A percentile compares a stretch with the other conserved stretches of the same genome.
Evolutionary conservation across 805 yeast genomes (phyloP).

Genomic region (Kodamaea fukazawae): DNA sequence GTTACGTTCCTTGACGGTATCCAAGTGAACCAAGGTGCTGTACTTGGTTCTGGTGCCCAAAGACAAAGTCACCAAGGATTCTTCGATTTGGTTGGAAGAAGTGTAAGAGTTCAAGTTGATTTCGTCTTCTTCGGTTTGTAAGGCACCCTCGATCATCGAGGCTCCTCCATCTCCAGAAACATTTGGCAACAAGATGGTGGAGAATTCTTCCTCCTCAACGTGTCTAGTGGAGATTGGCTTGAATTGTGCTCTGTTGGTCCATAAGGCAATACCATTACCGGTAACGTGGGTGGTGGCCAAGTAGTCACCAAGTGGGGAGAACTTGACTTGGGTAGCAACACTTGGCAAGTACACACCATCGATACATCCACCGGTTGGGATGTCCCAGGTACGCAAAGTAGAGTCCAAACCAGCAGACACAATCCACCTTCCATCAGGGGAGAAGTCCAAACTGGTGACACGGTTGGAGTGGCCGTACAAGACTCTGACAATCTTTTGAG

Average conservation of each 20-base stretch:
- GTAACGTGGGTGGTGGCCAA: conserved; percentile 90
- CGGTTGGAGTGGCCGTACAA: conserved; percentile 88
- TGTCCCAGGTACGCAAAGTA: conserved; percentile 93
- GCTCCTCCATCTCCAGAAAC: conserved; percentile 76
- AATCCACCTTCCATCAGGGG: conserved; percentile 95
- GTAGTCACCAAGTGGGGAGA: conserved; percentile 86
- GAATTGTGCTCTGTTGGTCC: conserved; percentile 92
- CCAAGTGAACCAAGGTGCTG: conserved; percentile 75
- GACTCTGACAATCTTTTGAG: conserved; percentile 81
- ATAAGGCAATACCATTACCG: conserved; percentile 84
- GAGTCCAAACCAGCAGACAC: conserved; percentile 80
- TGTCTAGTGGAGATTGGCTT: conserved; percentile 70
- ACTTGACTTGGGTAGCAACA: conserved; percentile 76
- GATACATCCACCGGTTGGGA: conserved; percentile 94
- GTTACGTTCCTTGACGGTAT: conserved; percentile 78
- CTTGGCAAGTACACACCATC: conserved; percentile 79
- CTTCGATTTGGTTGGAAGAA: conserved; percentile 61
- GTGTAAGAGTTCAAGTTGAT: conserved; percentile 39
- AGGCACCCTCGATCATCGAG: conserved; percentile 73
- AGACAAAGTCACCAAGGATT: conserved; percentile 68
- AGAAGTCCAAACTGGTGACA: conserved; percentile 82
- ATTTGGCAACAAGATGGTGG: conserved; percentile 63
- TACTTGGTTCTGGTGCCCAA: conserved; percentile 74
- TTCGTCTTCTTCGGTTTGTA: conserved; percentile 42
- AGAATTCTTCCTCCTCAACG: conserved; percentile 72